Conservation (phyloP, 2,329 filamentous ascomycete species). For the Gnomoniopsis smithogilvyi region DNA sequence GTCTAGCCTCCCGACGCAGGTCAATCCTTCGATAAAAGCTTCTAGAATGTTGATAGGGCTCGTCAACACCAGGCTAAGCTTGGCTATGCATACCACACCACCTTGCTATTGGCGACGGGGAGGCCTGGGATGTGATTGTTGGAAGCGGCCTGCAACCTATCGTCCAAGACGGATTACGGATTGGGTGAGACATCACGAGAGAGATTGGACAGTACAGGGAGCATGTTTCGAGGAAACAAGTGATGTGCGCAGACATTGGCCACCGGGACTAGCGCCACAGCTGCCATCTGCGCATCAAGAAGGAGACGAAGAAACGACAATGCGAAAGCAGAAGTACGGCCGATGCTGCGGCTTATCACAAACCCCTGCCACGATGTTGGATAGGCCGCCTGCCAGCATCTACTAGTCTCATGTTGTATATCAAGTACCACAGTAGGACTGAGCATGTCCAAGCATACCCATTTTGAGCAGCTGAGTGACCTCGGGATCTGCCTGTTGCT, state of each 20-base stretch:
- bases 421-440: too few species aligned
- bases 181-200: not conserved
- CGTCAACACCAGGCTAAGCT: not conserved
- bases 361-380: not conserved
- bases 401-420: not conserved
- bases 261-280: not conserved
- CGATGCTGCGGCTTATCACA: not conserved
- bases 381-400: not conserved
- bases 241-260: not conserved
- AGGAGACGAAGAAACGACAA: not conserved
- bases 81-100: not conserved
- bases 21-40: not conserved
- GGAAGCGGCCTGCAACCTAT: not conserved
- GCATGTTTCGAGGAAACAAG: not conserved
- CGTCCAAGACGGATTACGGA: not conserved
- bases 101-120: too few species aligned
- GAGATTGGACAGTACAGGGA: not conserved
- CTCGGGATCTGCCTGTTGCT: too few species aligned
- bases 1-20: not conserved
- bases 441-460: not conserved
- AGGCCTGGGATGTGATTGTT: too few species aligned
- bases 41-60: not conserved
- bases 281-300: too few species aligned
- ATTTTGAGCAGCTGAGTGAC: not conserved
- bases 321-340: not conserved